These are phyloP conservation scores for Solanum chacoense DNA, from an alignment of 305 asterid genomes.

Conservation along the genomic window DNA sequence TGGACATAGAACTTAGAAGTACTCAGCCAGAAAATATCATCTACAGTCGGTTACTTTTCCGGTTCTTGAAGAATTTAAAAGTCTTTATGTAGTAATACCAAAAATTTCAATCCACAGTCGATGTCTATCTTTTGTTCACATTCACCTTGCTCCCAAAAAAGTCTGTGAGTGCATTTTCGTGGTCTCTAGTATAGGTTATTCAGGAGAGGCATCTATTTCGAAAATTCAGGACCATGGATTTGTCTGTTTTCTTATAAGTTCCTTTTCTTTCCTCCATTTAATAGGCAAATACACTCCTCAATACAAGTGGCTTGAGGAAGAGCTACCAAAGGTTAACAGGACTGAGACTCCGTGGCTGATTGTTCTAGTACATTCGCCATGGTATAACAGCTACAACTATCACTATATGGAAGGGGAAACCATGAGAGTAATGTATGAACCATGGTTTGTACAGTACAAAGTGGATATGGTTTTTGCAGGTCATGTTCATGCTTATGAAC, in stretches of 20 bases:
- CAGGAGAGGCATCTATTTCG: background rate
- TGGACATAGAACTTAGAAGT: background rate
- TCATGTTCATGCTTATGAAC: conserved; percentile 89
- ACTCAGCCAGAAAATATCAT: background rate
- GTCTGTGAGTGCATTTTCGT: background rate
- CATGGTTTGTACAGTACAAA: conserved; percentile 60
- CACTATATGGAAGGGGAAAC: conserved; percentile 93
- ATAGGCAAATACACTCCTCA: conserved; percentile 86
- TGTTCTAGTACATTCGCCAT: conserved; percentile 74
- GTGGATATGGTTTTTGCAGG: conserved; percentile 86
- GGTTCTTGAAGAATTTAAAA: background rate
- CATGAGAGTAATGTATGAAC: conserved; percentile 80
- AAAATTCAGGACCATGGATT: background rate
- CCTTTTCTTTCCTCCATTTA: background rate
- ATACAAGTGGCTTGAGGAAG: conserved; percentile 48
- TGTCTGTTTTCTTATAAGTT: background rate
- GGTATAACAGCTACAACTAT: conserved; percentile 79
- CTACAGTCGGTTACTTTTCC: background rate
- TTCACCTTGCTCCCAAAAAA: background rate
- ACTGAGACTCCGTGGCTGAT: conserved; percentile 83
- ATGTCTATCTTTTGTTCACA: background rate
- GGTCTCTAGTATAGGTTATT: background rate
- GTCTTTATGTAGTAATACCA: background rate
- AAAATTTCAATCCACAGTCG: background rate
- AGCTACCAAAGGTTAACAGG: conserved; percentile 70